phyloP scores from a whole-genome alignment of 2,329 filamentous ascomycete species.

The Neofusicoccum kwambonambiense region DNA sequence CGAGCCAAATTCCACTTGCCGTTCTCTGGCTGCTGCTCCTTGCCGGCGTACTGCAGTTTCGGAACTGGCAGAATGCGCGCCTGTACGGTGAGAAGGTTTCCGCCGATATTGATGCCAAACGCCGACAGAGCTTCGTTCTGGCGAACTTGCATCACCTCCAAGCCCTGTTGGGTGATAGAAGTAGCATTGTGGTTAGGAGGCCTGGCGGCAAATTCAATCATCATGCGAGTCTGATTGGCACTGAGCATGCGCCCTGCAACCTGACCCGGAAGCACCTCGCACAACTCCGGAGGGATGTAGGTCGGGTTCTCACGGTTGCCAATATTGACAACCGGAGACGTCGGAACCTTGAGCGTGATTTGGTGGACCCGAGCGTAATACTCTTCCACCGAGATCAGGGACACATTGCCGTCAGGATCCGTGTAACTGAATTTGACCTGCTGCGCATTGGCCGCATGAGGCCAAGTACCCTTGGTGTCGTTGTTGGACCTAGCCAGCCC shows the following conservation, averaged over 20 bases:
- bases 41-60: conserved; percentile 56
- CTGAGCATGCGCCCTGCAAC: conserved; percentile 28
- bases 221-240: conserved; percentile 27
- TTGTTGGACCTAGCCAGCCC: conserved; percentile 35
- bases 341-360: conserved; percentile 24
- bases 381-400: conserved; percentile 14
- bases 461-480: conserved; percentile 30
- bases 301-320: conserved; percentile 25
- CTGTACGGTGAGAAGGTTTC: conserved; percentile 66
- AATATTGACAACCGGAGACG: conserved; percentile 32
- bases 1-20: conserved; percentile 69
- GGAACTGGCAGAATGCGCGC: conserved; percentile 68
- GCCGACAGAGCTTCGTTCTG: conserved; percentile 3
- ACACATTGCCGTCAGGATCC: conserved; percentile 7
- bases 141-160: conserved; percentile 15
- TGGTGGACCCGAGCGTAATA: conserved; percentile 21
- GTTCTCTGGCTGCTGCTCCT: conserved; percentile 33
- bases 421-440: conserved; percentile 10
- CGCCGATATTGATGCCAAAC: conserved; percentile 65
- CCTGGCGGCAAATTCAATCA: conserved; percentile 35
- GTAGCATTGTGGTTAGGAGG: conserved; percentile 29
- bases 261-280: conserved; percentile 33
- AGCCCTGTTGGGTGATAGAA: conserved; percentile 14
- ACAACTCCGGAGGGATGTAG: conserved; percentile 37
- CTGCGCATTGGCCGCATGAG: conserved; percentile 19